Conservation (phyloP, 1,139 yeast genomes). For the Tardiomyces depauwii region DNA sequence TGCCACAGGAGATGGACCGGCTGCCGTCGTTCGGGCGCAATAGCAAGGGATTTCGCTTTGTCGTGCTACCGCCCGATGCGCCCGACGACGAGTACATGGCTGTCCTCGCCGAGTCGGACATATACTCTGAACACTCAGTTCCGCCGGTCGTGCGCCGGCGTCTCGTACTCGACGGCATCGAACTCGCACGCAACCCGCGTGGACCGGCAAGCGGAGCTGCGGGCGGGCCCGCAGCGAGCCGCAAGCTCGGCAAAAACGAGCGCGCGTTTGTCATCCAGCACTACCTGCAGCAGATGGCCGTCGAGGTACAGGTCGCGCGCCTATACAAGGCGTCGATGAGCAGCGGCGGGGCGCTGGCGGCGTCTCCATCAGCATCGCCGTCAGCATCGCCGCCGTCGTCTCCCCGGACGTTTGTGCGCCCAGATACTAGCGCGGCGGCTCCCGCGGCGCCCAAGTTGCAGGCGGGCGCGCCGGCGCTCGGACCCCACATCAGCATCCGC, state of each 20-base stretch:
- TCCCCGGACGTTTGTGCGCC: not conserved
- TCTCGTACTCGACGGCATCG: conserved; percentile 27
- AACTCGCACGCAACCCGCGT: conserved; percentile 3
- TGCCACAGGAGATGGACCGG: conserved; percentile 28
- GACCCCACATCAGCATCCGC: not conserved
- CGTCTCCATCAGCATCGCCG: not conserved
- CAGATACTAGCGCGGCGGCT: no score
- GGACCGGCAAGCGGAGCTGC: conserved; percentile 10
- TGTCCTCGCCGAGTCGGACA: conserved; percentile 31
- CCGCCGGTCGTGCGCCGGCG: conserved; percentile 25
- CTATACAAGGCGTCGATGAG: conserved; percentile 26
- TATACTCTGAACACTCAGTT: conserved; percentile 44
- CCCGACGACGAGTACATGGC: conserved; percentile 35
- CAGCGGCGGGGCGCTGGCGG: not conserved
- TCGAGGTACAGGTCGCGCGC: conserved; percentile 51
- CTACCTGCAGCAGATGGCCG: conserved; percentile 42
- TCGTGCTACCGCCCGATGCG: conserved; percentile 33
- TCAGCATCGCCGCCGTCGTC: not conserved
- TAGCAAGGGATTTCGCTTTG: conserved; percentile 29
- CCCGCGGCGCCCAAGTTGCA: no score
- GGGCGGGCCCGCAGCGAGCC: not conserved
- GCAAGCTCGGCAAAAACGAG: conserved; percentile 17
- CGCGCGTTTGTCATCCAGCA: conserved; percentile 35
- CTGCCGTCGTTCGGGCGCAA: conserved; percentile 7
- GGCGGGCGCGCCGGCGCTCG: not conserved